Base-by-base conservation (phyloP, 2,329 filamentous ascomycete genomes). In the Scorias spongiosa region DNA sequence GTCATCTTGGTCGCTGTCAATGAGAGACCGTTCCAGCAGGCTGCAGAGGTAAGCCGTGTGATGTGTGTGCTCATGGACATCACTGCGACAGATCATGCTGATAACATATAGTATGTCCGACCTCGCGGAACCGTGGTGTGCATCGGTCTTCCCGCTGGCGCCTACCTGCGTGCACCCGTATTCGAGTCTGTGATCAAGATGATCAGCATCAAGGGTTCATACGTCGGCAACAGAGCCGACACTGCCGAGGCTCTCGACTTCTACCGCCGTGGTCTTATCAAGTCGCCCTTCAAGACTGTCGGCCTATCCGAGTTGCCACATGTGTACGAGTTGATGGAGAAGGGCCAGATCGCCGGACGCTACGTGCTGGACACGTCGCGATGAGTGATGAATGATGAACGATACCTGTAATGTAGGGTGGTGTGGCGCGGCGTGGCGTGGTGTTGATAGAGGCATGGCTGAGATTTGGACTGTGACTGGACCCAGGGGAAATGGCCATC, bases 21-120 rank as follows among this genome's bases (percentile, higher is more conserved):
- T 55, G 88, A 95, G 74, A 85, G 81, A 71, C 89, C 89, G 43
- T 95, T 95, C 79, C 86, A 94, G 69, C 88, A 95, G 69, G 89
- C 89, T 37, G 79, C 84, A 40, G 80, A 74, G 56, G 57, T 60
- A 46, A 48, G 14, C 38, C 14, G 10, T 12, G 12, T 17, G 4
- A 37, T n/a, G 34, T 26, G 34, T 26, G 15, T 11, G 34, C n/a
- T 9, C n/a, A n/a, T 37, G 34, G 34, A 6, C 3, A 3, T n/a
- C 3, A 17, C 3, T 4, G 6, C 3, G 34, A 37, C 15, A 15
- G 18, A 15, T 38, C 11, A 10, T 39, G 30, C 39, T 48, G 38
- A 46, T 45, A 17, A 29, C 39, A n/a, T 28, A 17, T 41, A 76
- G 65, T 94, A 95, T 66, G 81, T 94, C 49, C 83, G 89, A 47